Evolutionary conservation across 2,329 filamentous ascomycete genomes (phyloP).

Genomic region (Monilinia aucupariae): DNA sequence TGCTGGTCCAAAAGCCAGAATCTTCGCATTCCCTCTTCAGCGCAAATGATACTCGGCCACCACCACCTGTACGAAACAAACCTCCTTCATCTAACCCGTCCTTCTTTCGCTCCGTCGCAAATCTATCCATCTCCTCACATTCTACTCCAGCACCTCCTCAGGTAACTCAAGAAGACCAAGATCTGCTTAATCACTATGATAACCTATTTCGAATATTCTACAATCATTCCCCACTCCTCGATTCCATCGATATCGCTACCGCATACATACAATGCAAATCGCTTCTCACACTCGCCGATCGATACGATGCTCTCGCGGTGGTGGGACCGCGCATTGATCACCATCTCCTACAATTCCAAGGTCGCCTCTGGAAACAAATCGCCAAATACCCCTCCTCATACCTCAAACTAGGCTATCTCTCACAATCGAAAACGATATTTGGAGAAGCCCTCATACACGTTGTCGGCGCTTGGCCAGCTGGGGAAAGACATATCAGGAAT

Average conservation of each 20-base stretch:
- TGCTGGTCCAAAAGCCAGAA: conserved; percentile 74
- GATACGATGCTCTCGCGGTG: conserved; percentile 85
- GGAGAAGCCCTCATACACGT: conserved; percentile 88
- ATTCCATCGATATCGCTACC: conserved; percentile 81
- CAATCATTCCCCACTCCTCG: conserved; percentile 78
- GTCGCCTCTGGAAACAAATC: conserved; percentile 89
- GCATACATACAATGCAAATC: conserved; percentile 94
- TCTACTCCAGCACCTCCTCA: conserved; percentile 41
- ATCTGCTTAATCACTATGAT: conserved; percentile 85
- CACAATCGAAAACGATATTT: conserved; percentile 76
- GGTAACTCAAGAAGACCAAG: conserved; percentile 58
- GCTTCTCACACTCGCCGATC: conserved; percentile 80
- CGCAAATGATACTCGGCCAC: conserved; percentile 40
- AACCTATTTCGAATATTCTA: conserved; percentile 96
- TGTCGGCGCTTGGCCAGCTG: conserved; percentile 86
- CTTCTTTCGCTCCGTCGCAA: conserved; percentile 86
- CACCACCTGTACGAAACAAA: conserved; percentile 55
- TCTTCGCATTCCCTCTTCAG: conserved; percentile 49
- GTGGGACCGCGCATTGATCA: conserved; percentile 89
- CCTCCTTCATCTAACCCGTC: conserved; percentile 55
- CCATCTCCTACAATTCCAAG: conserved; percentile 87
- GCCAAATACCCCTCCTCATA: conserved; percentile 94
- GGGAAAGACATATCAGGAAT: conserved; percentile 66
- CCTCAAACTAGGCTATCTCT: conserved; percentile 80
- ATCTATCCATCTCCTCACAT: conserved; percentile 54